phyloP scores from a whole-genome alignment of 352 stramenopile genomes.

The Phytopythium vexans region DNA sequence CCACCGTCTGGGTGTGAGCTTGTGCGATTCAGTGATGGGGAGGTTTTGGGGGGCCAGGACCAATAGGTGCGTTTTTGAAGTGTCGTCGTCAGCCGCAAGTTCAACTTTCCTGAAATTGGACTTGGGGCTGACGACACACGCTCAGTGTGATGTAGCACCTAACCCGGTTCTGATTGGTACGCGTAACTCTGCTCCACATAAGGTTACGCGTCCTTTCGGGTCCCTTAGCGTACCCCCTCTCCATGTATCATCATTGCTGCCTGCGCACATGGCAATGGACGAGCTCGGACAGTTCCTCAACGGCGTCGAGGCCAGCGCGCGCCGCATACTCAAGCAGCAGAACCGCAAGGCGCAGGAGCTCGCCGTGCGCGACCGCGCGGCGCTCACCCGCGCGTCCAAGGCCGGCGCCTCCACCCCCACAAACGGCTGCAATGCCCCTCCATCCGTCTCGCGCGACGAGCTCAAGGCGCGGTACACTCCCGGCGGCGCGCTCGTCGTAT shows the following conservation, averaged over 20 bases:
- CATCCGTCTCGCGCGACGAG: conserved; percentile 45
- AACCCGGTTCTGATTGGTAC: no score
- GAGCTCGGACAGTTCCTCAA: conserved; percentile 81
- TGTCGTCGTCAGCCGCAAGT: background rate
- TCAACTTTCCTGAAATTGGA: conserved; percentile 41
- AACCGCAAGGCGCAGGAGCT: conserved; percentile 74
- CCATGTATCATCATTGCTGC: background rate
- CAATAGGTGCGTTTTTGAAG: no score
- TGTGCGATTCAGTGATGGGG: no score
- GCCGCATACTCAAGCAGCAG: conserved; percentile 80
- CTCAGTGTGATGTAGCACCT: no score
- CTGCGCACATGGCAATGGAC: conserved; percentile 29
- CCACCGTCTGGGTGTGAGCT: no score
- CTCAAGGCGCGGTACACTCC: conserved; percentile 54
- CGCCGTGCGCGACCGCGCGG: conserved; percentile 37
- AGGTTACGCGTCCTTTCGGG: no score
- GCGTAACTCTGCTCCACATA: no score
- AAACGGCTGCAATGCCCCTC: conserved; percentile 9
- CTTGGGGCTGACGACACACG: background rate
- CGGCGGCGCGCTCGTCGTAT: conserved; percentile 48
- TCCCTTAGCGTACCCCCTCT: background rate
- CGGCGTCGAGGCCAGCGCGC: conserved; percentile 68
- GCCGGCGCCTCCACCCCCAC: conserved; percentile 6
- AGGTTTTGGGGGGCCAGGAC: no score
- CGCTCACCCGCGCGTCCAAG: conserved; percentile 21